Conservation (phyloP, 176 grass and related monocot species). For the Ensete ventricosum region DNA sequence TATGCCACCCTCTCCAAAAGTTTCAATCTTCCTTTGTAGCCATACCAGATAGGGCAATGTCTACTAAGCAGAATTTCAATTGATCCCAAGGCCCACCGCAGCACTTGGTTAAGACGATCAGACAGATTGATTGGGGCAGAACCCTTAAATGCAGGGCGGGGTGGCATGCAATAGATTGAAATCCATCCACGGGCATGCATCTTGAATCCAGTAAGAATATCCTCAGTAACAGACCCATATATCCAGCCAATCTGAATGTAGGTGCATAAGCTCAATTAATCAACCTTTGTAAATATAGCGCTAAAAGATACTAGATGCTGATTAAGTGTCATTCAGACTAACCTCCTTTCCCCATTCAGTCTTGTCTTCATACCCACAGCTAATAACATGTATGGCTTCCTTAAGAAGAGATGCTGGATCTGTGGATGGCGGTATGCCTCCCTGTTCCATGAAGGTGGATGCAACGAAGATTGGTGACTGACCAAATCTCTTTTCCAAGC, state of each 20-base stretch:
- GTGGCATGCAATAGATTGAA: conserved; percentile 51
- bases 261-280: background rate
- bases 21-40: conserved; percentile 23
- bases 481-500: conserved; percentile 86
- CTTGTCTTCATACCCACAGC: conserved; percentile 50
- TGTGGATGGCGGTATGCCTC: background rate
- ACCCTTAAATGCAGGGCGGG: conserved; percentile 30
- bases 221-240: conserved; percentile 28
- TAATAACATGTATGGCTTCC: conserved; percentile 59
- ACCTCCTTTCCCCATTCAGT: conserved; percentile 61
- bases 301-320: background rate
- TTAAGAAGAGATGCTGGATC: conserved; percentile 28
- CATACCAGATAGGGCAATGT: conserved; percentile 50
- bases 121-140: conserved; percentile 22
- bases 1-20: conserved; percentile 49
- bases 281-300: background rate
- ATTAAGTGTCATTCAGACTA: background rate
- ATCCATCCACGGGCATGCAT: conserved; percentile 70
- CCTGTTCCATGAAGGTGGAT: conserved; percentile 30
- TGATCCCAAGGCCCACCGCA: conserved; percentile 35
- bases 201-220: conserved; percentile 35
- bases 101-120: conserved; percentile 33
- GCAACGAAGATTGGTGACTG: conserved; percentile 41
- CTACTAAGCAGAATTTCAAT: conserved; percentile 41
- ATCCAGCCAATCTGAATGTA: conserved; percentile 45